Percentiles rank a stretch among this genome's conserved stretches.
Conservation (phyloP, 768 basidiomycete genomes). For the Filobasidium floriforme region DNA sequence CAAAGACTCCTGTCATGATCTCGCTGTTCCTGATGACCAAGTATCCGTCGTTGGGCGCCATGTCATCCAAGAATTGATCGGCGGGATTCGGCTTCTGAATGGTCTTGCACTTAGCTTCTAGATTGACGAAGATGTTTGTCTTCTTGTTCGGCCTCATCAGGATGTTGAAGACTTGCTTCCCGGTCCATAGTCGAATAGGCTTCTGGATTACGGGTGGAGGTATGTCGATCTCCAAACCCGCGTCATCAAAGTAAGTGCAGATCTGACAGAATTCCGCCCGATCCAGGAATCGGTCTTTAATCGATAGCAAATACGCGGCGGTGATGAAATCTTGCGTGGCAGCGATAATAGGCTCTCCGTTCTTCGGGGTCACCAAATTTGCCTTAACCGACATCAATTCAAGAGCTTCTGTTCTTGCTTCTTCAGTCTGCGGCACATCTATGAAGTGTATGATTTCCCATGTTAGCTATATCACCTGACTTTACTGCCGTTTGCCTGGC, state of each 20-base stretch:
- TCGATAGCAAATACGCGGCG: conserved; percentile 88
- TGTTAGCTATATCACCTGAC: neutral
- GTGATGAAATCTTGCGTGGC: conserved; percentile 99
- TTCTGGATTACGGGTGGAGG: conserved; percentile 93
- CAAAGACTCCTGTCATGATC: conserved; percentile 99
- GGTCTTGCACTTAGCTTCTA: conserved; percentile 91
- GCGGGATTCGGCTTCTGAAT: conserved; percentile 38
- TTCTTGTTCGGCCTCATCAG: conserved; percentile 88
- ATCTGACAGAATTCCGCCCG: conserved; percentile 93
- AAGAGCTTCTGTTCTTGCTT: conserved; percentile 91
- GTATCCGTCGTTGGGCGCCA: conserved; percentile 96
- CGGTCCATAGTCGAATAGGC: conserved; percentile 88
- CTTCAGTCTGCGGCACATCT: conserved; percentile 99
- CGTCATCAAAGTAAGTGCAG: conserved; percentile 88
- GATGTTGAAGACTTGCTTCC: conserved; percentile 96
- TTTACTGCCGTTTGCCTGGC: conserved; percentile 1
- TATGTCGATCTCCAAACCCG: conserved; percentile 82
- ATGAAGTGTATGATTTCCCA: neutral
- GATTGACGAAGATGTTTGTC: conserved; percentile 79
- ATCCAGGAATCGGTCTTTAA: conserved; percentile 85
- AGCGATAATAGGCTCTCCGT: conserved; percentile 97
- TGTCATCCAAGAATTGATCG: conserved; percentile 57
- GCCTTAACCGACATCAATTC: conserved; percentile 96
- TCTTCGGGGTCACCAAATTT: conserved; percentile 94
- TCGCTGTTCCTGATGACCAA: conserved; percentile 94